A percentile compares a stretch with the other conserved stretches of the same genome.
Conservation (phyloP, 1,284 basidiomycete genomes). For the Hypsizygus ulmarius region DNA sequence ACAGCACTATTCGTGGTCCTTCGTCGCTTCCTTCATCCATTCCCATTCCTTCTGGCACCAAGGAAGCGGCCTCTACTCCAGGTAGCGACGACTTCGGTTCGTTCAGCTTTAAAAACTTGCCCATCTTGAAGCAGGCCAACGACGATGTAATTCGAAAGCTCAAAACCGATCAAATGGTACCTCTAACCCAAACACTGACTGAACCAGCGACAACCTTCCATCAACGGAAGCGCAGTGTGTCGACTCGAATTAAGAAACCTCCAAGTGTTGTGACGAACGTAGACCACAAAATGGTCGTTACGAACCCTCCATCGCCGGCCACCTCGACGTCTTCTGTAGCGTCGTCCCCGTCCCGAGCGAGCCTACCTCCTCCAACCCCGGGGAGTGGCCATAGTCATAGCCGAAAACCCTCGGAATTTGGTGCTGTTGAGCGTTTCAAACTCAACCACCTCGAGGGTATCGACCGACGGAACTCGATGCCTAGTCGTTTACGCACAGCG, state of each 20-base stretch:
- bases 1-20: constrained; percentile 43
- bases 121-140: constrained; percentile 96
- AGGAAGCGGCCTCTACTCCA: constrained; percentile 49
- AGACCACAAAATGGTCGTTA: constrained; percentile 56
- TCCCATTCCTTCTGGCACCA: constrained; percentile 46
- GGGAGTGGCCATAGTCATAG: constrained; percentile 59
- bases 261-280: constrained; percentile 70
- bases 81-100: constrained; percentile 91
- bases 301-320: constrained; percentile 83
- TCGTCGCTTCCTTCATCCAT: constrained; percentile 43
- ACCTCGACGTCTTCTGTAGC: constrained; percentile 92
- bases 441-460: constrained; percentile 71
- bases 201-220: constrained; percentile 56
- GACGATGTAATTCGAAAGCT: constrained; percentile 98
- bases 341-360: constrained; percentile 83
- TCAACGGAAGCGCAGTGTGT: constrained; percentile 68
- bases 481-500: constrained; percentile 83
- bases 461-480: constrained; percentile 82
- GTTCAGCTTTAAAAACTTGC: constrained; percentile 98
- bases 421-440: constrained; percentile 84
- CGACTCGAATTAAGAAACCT: constrained; percentile 74
- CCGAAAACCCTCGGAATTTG: constrained; percentile 83
- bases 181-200: constrained; percentile 68
- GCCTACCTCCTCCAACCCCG: constrained; percentile 69
- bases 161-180: constrained; percentile 77